Evolutionary conservation across 2,329 filamentous ascomycete species (phyloP), one percentile per base, ranked within the genome.

Genomic region (Aspergillus texensis): DNA sequence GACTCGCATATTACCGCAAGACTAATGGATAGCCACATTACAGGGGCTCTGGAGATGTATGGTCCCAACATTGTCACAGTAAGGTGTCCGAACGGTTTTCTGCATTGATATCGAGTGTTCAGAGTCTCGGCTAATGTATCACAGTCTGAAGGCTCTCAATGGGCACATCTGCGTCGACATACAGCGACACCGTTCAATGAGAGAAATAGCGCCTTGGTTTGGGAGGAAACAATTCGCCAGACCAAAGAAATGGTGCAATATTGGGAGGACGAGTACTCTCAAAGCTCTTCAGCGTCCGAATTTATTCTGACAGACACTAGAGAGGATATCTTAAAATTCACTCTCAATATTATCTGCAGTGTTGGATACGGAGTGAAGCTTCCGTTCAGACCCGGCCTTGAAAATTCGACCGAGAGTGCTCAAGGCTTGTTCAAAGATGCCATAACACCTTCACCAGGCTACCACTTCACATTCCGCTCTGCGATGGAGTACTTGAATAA

Each of bases 141-240:
- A 3, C 43, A 74, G 72, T 65, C 67, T 34, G 67, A 73, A 55
- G 75, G 76, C 30, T 65, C 73, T 28, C 73, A 77, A 16, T 83
- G 81, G 81, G 66, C 75, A n/a, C 75, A 79, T 32, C 81, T 83
- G 60, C 75, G 81, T 11, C 78, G 76, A 56, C 71, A 82, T 26
- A 79, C 77, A 4, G 77, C 78, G 4, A 73, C 78, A 0, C 74
- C 76, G 6, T 83, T 84, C 69, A 82, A 79, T 48, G 81, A 84
- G 62, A 74, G 76, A 46, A 79, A 77, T 45, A 80, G 77, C 39
- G 64, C 64, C 6, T 64, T 77, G 4, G 81, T 83, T 3, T 81
- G 79, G 78, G 59, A 68, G 5, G 77, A 79, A 64, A 68, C 75
- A 16, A 57, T 76, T 14, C 64, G 63, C 2, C 78, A 80, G 62